A percentile compares a stretch with the other conserved stretches of the same genome.
These are phyloP conservation scores for Bryoerythrophyllum caledonicum DNA, from an alignment of 225 moss, liverwort and hornwort genomes.

Conservation along the genomic window DNA sequence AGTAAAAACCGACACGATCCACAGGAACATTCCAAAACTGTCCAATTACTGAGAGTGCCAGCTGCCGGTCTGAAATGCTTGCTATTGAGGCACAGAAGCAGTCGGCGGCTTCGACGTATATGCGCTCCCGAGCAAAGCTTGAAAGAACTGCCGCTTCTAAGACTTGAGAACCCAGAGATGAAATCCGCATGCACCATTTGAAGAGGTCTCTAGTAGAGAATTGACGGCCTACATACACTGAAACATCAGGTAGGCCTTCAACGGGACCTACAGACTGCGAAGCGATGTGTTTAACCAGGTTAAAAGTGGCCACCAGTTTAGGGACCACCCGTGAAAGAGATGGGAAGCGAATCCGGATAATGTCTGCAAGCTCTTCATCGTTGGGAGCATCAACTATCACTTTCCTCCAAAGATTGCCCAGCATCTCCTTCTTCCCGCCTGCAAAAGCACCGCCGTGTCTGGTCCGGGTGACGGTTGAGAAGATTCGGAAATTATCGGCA, in stretches of 20 bases:
- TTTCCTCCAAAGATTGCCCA: slow-evolving; percentile 89
- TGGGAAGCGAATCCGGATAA: slow-evolving; percentile 73
- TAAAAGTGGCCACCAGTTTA: slow-evolving; percentile 78
- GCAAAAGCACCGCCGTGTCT: slow-evolving; percentile 57
- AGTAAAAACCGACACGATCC: slow-evolving; percentile 66
- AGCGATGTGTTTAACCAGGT: slow-evolving; percentile 69
- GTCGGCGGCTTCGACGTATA: slow-evolving; percentile 89
- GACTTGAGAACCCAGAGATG: slow-evolving; percentile 54
- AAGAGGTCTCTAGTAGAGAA: slow-evolving; percentile 94
- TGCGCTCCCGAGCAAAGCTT: slow-evolving; percentile 65
- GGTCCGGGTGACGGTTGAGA: slow-evolving; percentile 84
- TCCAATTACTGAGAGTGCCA: slow-evolving; percentile 69
- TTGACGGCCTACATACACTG: slow-evolving; percentile 79
- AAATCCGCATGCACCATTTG: slow-evolving; percentile 82
- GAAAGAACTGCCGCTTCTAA: slow-evolving; percentile 50
- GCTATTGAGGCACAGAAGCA: slow-evolving; percentile 89
- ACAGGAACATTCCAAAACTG: slow-evolving; percentile 71
- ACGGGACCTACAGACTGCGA: slow-evolving; percentile 55
- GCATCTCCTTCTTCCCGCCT: slow-evolving; percentile 70
- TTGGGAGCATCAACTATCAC: slow-evolving; percentile 87
- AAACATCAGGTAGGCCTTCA: slow-evolving; percentile 51
- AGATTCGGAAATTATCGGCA: slow-evolving; percentile 89
- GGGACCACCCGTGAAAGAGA: slow-evolving; percentile 52
- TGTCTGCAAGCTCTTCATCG: slow-evolving; percentile 89
- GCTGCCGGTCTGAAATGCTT: slow-evolving; percentile 60